Conservation (phyloP, 1,284 basidiomycete species). For the Crocinoboletus sp. region DNA sequence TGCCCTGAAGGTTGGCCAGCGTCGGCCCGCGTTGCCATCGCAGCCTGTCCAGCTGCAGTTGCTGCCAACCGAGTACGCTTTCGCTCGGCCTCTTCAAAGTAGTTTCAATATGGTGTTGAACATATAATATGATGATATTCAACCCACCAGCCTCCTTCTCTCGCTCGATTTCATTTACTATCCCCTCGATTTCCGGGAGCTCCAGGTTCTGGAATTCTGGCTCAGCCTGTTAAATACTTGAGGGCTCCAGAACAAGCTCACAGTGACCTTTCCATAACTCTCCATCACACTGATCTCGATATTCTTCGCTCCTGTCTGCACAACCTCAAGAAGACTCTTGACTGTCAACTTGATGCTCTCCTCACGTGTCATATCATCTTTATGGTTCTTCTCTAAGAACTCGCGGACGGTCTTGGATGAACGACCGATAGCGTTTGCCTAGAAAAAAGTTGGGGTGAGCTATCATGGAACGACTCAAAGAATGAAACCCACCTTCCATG, state of each 20-base stretch:
- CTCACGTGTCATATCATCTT: slow-evolving; percentile 83
- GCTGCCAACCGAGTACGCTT: slow-evolving; percentile 75
- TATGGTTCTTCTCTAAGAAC: slow-evolving; percentile 98
- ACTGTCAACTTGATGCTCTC: slow-evolving; percentile 94
- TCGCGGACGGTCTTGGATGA: slow-evolving; percentile 98
- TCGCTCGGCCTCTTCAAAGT: slow-evolving; percentile 83
- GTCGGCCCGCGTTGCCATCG: slow-evolving; percentile 63
- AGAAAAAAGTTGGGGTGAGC: slow-evolving; percentile 5
- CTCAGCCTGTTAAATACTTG: slow-evolving; percentile 2
- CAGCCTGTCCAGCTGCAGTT: slow-evolving; percentile 71
- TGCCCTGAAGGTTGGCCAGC: slow-evolving; percentile 38
- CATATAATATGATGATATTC: background rate
- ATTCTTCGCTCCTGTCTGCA: slow-evolving; percentile 99
- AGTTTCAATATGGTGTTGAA: slow-evolving; percentile 72
- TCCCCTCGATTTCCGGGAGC: slow-evolving; percentile 82
- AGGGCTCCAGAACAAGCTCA: slow-evolving; percentile 37
- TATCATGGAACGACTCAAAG: background rate
- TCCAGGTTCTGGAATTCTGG: slow-evolving; percentile 64
- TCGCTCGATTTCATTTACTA: slow-evolving; percentile 87
- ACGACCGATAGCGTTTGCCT: slow-evolving; percentile 97
- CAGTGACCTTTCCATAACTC: slow-evolving; percentile 85
- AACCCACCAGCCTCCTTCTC: slow-evolving; percentile 90
- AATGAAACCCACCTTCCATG: slow-evolving; percentile 81
- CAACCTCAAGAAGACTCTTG: slow-evolving; percentile 96
- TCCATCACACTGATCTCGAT: slow-evolving; percentile 98